Base-by-base conservation (phyloP, 2,329 filamentous ascomycete genomes). In the Cladosporium phlei region DNA sequence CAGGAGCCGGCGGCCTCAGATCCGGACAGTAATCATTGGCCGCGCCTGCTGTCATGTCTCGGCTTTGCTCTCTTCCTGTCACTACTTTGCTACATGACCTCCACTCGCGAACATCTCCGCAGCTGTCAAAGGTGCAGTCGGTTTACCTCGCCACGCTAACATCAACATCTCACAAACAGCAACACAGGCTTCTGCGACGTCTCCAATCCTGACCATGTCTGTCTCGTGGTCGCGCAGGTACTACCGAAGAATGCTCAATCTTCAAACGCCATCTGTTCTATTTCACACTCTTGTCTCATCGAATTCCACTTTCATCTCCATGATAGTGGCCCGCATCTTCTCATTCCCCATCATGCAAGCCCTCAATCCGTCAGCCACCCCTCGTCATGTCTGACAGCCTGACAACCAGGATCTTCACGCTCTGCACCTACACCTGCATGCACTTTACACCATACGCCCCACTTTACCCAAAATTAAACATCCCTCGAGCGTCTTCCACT, bases 111-210 rank as follows among this genome's bases (percentile, higher is more conserved):
- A 45, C 42, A 45, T 45, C 42, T 45, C 32, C 42, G 42, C 42
- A 45, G 22, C 19, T 45, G 42, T 45, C 42, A 45, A 45, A 45
- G 12, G 21, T n/a, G 19, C 32, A 28, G 32, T 45, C 42, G 42
- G 42, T 45, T 37, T 45, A 45, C 42, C 42, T 45, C 42, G 42
- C 32, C 42, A 45, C 42, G 32, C 42, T 45, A 45, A 29, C 42
- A 33, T 43, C 14, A 12, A 24, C 10, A 28, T 11, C 17, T 27
- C 19, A 27, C 7, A 27, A 29, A 34, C 29, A 25, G 22, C 21
- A 10, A 24, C 37, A 24, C 42, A 35, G 24, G 30, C 17, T 45
- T 45, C 42, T 32, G 42, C 19, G 42, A 35, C n/a, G 35, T 27
- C n/a, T 28, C 7, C 14, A 45, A 12, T 21, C 40, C 20, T 35